Evolutionary conservation across 495 filamentous ascomycete species (phyloP).

Genomic region (Physcia stellaris): DNA sequence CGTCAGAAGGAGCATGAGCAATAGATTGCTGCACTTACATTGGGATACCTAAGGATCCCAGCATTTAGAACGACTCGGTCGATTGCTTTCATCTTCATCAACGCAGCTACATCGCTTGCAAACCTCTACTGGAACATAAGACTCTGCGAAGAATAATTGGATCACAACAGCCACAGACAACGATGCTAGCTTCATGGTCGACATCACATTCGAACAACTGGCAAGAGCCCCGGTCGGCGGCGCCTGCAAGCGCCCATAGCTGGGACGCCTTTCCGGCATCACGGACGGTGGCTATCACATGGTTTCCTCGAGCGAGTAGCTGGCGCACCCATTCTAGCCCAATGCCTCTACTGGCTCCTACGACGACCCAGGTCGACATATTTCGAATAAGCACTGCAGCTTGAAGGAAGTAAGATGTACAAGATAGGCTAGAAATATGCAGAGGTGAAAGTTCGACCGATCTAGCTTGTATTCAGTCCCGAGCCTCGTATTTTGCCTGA

Average conservation of each 20-base stretch:
- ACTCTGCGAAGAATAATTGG: background rate
- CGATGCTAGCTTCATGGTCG: constrained; percentile 34
- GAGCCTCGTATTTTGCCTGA: no score
- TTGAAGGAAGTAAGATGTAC: no score
- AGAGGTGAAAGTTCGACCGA: no score
- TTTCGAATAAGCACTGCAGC: no score
- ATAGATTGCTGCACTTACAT: constrained; percentile 20
- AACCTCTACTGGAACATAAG: constrained; percentile 12
- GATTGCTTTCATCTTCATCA: constrained; percentile 22
- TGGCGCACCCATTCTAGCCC: constrained; percentile 42
- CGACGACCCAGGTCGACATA: constrained; percentile 34
- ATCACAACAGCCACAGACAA: constrained; percentile 17
- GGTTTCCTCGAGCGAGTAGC: constrained; percentile 29
- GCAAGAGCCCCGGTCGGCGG: constrained; percentile 24
- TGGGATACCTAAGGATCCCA: constrained; percentile 43
- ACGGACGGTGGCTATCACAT: constrained; percentile 39
- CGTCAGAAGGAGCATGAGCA: constrained; percentile 5
- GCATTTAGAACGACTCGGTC: constrained; percentile 42
- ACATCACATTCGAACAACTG: constrained; percentile 39
- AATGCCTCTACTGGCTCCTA: constrained; percentile 43
- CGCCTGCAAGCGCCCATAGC: constrained; percentile 26
- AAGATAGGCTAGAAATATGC: no score
- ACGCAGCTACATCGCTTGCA: constrained; percentile 13
- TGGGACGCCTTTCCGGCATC: constrained; percentile 25
- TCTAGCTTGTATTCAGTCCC: no score